Evolutionary conservation across 495 filamentous ascomycete genomes (phyloP), one percentile per base, ranked within the genome.

Genomic region (Platismatia glauca): DNA sequence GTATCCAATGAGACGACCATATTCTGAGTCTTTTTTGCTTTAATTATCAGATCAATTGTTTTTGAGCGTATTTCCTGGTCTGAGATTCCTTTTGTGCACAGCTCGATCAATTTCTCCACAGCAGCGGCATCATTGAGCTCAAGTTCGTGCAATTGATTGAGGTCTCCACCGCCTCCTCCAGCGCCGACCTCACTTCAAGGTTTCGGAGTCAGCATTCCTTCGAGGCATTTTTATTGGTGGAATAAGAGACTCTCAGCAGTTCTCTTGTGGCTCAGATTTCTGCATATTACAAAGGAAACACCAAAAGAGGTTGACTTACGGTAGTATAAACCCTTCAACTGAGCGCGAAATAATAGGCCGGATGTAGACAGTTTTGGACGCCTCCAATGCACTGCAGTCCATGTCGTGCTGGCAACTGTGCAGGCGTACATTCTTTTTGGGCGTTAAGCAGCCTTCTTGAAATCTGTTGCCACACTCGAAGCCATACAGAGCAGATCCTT

Each of bases 331-430:
- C 34, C 86, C 88, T 55, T 82, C 72, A 0, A 76, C 61, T 67
- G 80, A 64, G 61, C 85, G 76, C 33, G 76, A 78, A 20, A 96
- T 78, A 52, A 96, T 86, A 0, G 93, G 93, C 20, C 77, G 81
- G 57, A 97, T 95, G 73, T 82, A 84, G 24, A 97, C 87, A 0
- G 88, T 78, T 2, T 84, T 77, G 3, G 80, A 78, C 16, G 71
- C 74, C 39, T 82, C 72, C 3, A 88, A 70, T 0, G 76, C 77
- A 0, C 76, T 44, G 68, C 92, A 96, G 1, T 78, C 76, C 35
- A 81, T 81, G 4, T 86, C 89, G 61, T 82, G 84, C 66, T 93
- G 92, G 64, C 93, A 97, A 68, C 90, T 93, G 73, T 97, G 92
- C 31, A 97, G 76, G n/a, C 86, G 83, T n/a, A 81, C 83, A 22